Base-by-base conservation (phyloP, 192 early-diverging fungal species). In the Endogone sp. region DNA sequence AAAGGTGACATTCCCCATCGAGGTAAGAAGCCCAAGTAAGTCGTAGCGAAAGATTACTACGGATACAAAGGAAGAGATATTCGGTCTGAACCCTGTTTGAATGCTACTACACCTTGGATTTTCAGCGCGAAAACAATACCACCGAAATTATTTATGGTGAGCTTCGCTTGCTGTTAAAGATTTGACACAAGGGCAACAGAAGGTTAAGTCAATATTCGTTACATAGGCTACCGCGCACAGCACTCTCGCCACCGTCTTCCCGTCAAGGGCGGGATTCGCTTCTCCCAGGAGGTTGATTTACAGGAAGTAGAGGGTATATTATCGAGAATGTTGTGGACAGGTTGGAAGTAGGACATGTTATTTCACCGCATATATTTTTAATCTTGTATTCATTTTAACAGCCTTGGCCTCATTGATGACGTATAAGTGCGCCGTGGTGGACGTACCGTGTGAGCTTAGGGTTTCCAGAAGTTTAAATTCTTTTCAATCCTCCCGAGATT, bases 381-480 rank as follows among this genome's bases (percentile, higher is more conserved):
- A 62, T 55, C 16, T 23, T 66, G n/a, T n/a, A n/a, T n/a, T n/a
- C n/a, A n/a, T n/a, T n/a, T n/a, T n/a, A n/a, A n/a, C n/a, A 77
- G 92, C 92, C 9, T 82, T 93, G 60, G 90, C 92, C 21, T 86
- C 91, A 10, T 78, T 93, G 60, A 93, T 93, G 92, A 92, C 92
- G 32, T 93, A 84, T 81, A 93, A 93, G 81, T 92, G 91, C 71
- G 92, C 92, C 32, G 89, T 92, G 16, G 91, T 93, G 24, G 91
- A 93, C 71, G 92, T 93, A 67, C 92, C 92, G 62, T 94, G 88
- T 82, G 71, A 88, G 89, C 64, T n/a, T n/a, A n/a, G n/a, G n/a
- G n/a, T n/a, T n/a, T n/a, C n/a, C n/a, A 77, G 79, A 32, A 56
- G 11, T n/a, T 56, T n/a, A 13, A n/a, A 56, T n/a, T 13, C n/a